Evolutionary conservation across 768 basidiomycete genomes (phyloP), one percentile per base, ranked within the genome.

Genomic region (Lentinula raphanica): DNA sequence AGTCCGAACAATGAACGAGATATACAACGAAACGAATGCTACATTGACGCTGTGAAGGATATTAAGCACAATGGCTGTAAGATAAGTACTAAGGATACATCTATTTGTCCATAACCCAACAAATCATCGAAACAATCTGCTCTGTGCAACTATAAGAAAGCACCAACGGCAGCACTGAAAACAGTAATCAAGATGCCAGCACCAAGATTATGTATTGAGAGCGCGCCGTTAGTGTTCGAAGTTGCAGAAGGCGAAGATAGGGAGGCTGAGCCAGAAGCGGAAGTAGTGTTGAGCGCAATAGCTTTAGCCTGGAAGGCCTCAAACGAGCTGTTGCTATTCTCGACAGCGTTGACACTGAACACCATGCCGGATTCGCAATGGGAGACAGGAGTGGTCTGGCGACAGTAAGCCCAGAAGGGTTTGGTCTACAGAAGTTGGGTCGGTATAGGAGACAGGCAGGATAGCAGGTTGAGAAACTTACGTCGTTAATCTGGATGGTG

Each of bases 291-390:
- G 55, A 73, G 62, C 59, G 72, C 64, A 61, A 74, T 76, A 8
- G 82, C 83, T 19, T 71, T 69, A 2, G 72, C 72, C 49, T 73
- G 58, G 75, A 84, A 86, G 4, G 82, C 83, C 19, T 66, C 76
- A 63, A 81, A 85, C 64, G 66, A 82, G 61, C 82, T 80, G 21
- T 76, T 59, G n/a, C 81, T 76, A 2, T 69, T 60, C 60, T 79
- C 80, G 31, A 75, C 70, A 12, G 85, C 76, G 66, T 85, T 87
- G 59, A 73, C 73, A 23, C 80, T 67, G 69, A 84, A 84, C 50
- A 85, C 82, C 85, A 85, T 86, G 49, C 84, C 84, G 44, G 70
- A 65, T 0, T 75, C 76, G 64, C 84, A 85, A 66, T 86, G 84
- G 7, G 54, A 56, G 5, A 46, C 54, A 1, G 54, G 54, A 42